Evolutionary conservation across 805 yeast genomes (phyloP).

Genomic region (Lipomyces yamadae): DNA sequence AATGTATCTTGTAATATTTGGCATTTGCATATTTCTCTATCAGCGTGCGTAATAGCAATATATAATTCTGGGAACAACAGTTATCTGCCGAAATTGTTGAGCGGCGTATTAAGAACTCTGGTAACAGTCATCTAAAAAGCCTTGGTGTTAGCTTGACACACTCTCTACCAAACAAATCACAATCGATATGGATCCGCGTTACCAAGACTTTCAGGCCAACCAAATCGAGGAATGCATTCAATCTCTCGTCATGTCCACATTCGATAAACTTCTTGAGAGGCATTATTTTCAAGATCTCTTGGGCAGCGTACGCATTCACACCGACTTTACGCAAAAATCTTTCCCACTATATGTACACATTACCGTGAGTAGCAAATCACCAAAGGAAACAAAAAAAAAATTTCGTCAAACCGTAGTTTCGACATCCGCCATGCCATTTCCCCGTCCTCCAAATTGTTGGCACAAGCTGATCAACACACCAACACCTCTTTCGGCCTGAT

Average conservation of each 20-base stretch:
- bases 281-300: conserved; percentile 17
- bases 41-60: neutral
- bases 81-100: neutral
- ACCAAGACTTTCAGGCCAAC: conserved; percentile 25
- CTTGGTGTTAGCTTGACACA: neutral
- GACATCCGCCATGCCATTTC: conserved; percentile 26
- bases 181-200: neutral
- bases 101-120: conserved; percentile 9
- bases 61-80: no score
- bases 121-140: neutral
- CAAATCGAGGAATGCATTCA: conserved; percentile 5
- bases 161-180: neutral
- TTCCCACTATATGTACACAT: conserved; percentile 17
- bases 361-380: neutral
- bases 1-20: neutral
- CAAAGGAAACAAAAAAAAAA: neutral
- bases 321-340: conserved; percentile 21
- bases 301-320: conserved; percentile 28
- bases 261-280: conserved; percentile 9
- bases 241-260: conserved; percentile 15
- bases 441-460: conserved; percentile 18
- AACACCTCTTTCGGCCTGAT: neutral
- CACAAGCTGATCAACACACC: conserved; percentile 12
- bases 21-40: neutral
- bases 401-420: conserved; percentile 30